Conservation (phyloP, 768 basidiomycete species). For the Lactarius pseudohatsudake region DNA sequence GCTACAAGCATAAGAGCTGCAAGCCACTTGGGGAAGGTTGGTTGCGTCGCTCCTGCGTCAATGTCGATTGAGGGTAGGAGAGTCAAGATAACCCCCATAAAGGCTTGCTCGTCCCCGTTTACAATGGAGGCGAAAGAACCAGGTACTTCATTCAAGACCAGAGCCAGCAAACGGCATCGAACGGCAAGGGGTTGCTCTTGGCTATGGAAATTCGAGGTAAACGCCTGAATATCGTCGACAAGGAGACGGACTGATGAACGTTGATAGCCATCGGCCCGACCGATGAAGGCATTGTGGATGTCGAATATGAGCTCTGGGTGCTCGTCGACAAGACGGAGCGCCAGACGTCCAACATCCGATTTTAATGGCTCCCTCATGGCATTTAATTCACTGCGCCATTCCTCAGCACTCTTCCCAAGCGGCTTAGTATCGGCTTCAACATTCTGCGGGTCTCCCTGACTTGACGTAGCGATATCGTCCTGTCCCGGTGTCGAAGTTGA, state of each 20-base stretch:
- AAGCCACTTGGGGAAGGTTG: constrained; percentile 78
- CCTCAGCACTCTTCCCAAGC: constrained; percentile 53
- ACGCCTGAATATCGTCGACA: constrained; percentile 72
- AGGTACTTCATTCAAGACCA: constrained; percentile 75
- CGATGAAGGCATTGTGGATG: constrained; percentile 77
- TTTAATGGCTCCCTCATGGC: constrained; percentile 65
- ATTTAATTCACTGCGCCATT: constrained; percentile 66
- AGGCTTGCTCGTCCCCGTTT: constrained; percentile 49
- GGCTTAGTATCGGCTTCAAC: constrained; percentile 19
- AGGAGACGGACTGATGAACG: constrained; percentile 67
- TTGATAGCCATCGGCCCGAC: constrained; percentile 56
- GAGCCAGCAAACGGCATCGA: constrained; percentile 80
- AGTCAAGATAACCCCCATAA: constrained; percentile 70
- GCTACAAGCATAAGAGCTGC: constrained; percentile 81
- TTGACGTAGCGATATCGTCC: constrained; percentile 33
- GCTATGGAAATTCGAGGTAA: constrained; percentile 60
- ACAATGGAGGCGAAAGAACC: constrained; percentile 48
- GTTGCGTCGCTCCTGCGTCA: constrained; percentile 52
- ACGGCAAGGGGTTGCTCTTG: constrained; percentile 78
- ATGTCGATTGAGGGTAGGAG: constrained; percentile 59
- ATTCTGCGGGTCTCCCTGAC: neutral
- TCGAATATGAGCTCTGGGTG: constrained; percentile 89
- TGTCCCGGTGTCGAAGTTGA: constrained; percentile 35
- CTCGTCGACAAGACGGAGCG: constrained; percentile 79
- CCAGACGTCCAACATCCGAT: constrained; percentile 61